Evolutionary conservation across 306 rosid genomes (phyloP), one percentile per base, ranked within the genome.

Genomic region (Crotalaria pallida): DNA sequence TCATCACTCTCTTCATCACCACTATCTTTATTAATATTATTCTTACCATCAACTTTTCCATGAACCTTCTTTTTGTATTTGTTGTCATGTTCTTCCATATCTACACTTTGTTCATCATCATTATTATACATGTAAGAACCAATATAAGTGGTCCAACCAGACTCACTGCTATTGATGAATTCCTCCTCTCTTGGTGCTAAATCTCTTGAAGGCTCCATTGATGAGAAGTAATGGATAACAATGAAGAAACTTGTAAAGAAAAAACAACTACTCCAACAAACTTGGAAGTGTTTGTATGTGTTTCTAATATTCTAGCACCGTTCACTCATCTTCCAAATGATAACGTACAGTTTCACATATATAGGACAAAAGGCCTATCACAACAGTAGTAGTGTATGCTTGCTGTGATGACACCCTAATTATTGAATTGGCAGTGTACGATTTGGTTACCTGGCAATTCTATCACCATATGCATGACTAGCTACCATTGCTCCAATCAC

Each of bases 81-180:
- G 82, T 57, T 18, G 6, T 47, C 72, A 40, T 62, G 33, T 6
- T 67, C 78, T 43, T 68, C 61, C 44, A 58, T 18, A 15, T 58
- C 47, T 58, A 7, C 76, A 63, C 65, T 53, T 24, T 26, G 34
- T 21, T 43, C 58, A 38, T 69, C 80, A 72, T 22, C 45, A 22
- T 73, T 73, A 34, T 33, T 66, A 40, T 26, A 52, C 15, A 63
- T 36, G 29, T 36, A 80, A 77, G 92, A 85, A 65, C 84, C 86
- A 68, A 89, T 80, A 53, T 89, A 89, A 51, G 71, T 75, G 48
- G 96, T 89, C 96, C 96, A 89, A 21, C 96, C 96, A 70, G 92
- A 89, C 59, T 87, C 96, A 61, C 73, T 61, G 26, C 60, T 76
- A 56, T 71, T 72, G 49, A 71, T 72, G 49, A 71, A 67, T 80